Evolutionary conservation across 495 filamentous ascomycete genomes (phyloP), one percentile per base, ranked within the genome.

Genomic region (Lasiosphaeria hispida): DNA sequence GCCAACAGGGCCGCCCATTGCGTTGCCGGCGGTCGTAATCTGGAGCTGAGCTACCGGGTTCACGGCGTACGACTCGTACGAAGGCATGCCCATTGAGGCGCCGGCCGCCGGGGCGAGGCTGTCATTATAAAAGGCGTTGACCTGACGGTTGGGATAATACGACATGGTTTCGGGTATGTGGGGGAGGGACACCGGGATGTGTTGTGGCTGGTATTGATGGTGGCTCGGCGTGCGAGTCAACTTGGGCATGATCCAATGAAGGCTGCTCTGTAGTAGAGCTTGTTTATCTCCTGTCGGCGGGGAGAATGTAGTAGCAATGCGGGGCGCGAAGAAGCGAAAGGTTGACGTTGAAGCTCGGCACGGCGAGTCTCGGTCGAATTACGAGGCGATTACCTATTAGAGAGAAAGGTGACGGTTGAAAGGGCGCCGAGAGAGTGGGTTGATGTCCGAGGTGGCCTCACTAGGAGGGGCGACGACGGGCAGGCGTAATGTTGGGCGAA

Each of bases 31-130:
- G 0, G 57, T 64, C 18, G 65, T 61, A 7, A 72, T 72, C 61
- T 68, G 67, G 5, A 70, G 71, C 43, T 67, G 72, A n/a, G 72
- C 57, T 0, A 70, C 63, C 11, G 67, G 53, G 39, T 67, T 71
- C 2, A 71, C 65, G 9, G 65, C 63, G 30, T 77, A 77, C 30
- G 72, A 56, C 54, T 77, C 75, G 59, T 79, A 70, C 1, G 60
- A 58, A 1, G 60, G 18, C 66, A 72, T 71, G 41, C 52, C 36
- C 44, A 69, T 62, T 33, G 50, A 57, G 30, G 61, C 54, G 34
- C 56, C 49, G 47, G 60, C 58, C 19, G 70, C 53, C 4, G 62
- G 58, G 43, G 62, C 54, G 50, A 71, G 62, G 35, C 67, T 58
- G n/a, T 52, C 61, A 35, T 72, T 70, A 50, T 65, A 71, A 45